phyloP scores from a whole-genome alignment of 306 rosid genomes.

The Urtica urens region DNA sequence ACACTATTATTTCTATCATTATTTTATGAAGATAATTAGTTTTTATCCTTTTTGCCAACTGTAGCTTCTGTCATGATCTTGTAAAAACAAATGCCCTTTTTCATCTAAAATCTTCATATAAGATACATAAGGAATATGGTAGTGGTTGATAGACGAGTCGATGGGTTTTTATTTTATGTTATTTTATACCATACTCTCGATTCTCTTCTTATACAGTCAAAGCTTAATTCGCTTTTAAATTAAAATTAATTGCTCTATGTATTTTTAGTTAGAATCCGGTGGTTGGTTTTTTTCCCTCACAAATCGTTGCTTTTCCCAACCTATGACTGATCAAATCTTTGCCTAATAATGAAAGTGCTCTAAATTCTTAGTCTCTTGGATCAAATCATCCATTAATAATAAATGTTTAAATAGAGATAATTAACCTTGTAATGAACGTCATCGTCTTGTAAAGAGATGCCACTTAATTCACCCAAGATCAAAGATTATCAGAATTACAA shows the following conservation, averaged over 20 bases:
- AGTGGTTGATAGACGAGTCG: conserved; percentile 35
- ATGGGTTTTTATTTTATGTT: not conserved
- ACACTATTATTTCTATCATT: no score
- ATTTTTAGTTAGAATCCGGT: conserved; percentile 1
- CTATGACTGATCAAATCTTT: conserved; percentile 46
- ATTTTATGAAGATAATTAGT: conserved; percentile 14
- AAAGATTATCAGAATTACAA: conserved; percentile 67
- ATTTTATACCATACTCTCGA: not conserved
- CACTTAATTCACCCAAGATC: conserved; percentile 41
- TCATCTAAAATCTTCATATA: conserved; percentile 12
- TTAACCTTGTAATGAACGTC: conserved; percentile 20
- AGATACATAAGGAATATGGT: conserved; percentile 25
- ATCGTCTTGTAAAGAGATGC: conserved; percentile 44
- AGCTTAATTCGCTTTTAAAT: not conserved
- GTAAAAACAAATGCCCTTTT: conserved; percentile 11
- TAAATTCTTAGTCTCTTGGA: conserved; percentile 17
- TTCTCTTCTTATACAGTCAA: not conserved
- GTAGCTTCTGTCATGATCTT: conserved; percentile 34
- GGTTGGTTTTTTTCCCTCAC: conserved; percentile 14
- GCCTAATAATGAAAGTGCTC: conserved; percentile 13
- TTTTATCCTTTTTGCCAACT: conserved; percentile 42
- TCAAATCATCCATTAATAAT: conserved; percentile 21
- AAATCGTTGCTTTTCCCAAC: conserved; percentile 20
- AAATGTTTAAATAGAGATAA: conserved; percentile 30
- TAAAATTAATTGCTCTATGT: not conserved